phyloP scores from a whole-genome alignment of 2,329 filamentous ascomycete genomes.

The Ceratocystis diversiconidia region DNA sequence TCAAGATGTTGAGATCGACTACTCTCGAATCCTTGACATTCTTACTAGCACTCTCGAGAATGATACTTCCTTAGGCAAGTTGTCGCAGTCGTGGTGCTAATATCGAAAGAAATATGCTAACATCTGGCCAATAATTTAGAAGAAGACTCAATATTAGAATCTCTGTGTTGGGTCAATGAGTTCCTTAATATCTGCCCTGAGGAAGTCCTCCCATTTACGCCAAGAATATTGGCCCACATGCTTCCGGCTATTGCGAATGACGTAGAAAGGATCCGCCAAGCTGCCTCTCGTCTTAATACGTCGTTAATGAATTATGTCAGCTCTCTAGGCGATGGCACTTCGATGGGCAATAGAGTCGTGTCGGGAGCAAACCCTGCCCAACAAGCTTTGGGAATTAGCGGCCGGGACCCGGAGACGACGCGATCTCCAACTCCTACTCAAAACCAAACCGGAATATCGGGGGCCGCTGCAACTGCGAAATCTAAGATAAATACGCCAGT shows the following conservation, averaged over 20 bases:
- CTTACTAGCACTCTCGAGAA: constrained; percentile 69
- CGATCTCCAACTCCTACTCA: constrained; percentile 14
- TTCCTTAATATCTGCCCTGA: constrained; percentile 97
- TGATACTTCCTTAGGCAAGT: background rate
- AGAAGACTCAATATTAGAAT: constrained; percentile 82
- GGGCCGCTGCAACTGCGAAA: background rate
- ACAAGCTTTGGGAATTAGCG: background rate
- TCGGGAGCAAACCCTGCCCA: background rate
- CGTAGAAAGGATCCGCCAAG: constrained; percentile 75
- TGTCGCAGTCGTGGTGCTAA: background rate
- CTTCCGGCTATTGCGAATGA: constrained; percentile 88
- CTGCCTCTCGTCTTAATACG: constrained; percentile 76
- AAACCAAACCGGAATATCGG: background rate
- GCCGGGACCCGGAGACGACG: constrained; percentile 5
- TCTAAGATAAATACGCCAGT: background rate
- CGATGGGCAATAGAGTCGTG: background rate
- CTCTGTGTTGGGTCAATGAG: constrained; percentile 85
- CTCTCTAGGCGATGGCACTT: constrained; percentile 38
- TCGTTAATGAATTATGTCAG: constrained; percentile 91
- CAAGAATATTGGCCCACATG: constrained; percentile 78
- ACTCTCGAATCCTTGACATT: constrained; percentile 82
- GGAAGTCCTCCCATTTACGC: constrained; percentile 89
- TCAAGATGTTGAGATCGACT: constrained; percentile 90
- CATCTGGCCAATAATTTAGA: constrained; percentile 36
- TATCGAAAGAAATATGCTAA: background rate